A percentile compares a stretch with the other conserved stretches of the same genome.
These are phyloP conservation scores for Tetracentron sinense DNA, from an alignment of 164 flowering plant species.

Conservation along the genomic window DNA sequence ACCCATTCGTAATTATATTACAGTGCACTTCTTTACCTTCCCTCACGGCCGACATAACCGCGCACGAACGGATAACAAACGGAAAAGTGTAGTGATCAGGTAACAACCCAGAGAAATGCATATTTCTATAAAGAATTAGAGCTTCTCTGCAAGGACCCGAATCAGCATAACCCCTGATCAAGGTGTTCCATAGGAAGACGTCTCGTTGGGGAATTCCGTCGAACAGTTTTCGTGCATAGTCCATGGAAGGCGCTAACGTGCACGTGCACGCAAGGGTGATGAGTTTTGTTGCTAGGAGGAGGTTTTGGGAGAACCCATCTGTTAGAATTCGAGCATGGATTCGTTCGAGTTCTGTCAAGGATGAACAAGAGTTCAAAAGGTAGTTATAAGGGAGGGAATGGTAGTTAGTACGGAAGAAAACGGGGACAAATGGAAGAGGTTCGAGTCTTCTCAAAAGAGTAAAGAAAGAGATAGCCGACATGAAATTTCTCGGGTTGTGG, in stretches of 20 bases:
- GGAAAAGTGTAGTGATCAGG: constrained; percentile 37
- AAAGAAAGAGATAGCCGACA: too few relatives aligned
- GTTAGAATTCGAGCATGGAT: constrained; percentile 25
- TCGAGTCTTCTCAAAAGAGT: constrained; percentile 4
- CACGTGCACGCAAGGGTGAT: constrained; percentile 1
- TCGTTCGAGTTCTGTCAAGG: constrained; percentile 19
- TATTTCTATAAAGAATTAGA: constrained; percentile 18
- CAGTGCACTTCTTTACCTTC: constrained; percentile 32
- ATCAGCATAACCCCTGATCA: constrained; percentile 32
- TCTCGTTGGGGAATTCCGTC: constrained; percentile 29
- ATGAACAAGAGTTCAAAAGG: constrained; percentile 31
- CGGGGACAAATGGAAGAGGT: not conserved
- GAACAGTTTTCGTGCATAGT: constrained; percentile 27
- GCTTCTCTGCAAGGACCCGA: constrained; percentile 31
- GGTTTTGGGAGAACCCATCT: constrained; percentile 24
- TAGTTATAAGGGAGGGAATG: constrained; percentile 18
- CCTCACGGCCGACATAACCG: constrained; percentile 22
- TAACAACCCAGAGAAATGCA: constrained; percentile 27
- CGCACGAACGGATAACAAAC: constrained; percentile 31
- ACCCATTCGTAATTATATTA: constrained; percentile 25
- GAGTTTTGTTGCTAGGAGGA: constrained; percentile 25
- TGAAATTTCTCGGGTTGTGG: too few relatives aligned
- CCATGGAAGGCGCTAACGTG: constrained; percentile 12
- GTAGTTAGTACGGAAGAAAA: constrained; percentile 6
- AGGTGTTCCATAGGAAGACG: constrained; percentile 32